phyloP scores from a whole-genome alignment of 116 monocot species.

The Cymodocea nodosa region DNA sequence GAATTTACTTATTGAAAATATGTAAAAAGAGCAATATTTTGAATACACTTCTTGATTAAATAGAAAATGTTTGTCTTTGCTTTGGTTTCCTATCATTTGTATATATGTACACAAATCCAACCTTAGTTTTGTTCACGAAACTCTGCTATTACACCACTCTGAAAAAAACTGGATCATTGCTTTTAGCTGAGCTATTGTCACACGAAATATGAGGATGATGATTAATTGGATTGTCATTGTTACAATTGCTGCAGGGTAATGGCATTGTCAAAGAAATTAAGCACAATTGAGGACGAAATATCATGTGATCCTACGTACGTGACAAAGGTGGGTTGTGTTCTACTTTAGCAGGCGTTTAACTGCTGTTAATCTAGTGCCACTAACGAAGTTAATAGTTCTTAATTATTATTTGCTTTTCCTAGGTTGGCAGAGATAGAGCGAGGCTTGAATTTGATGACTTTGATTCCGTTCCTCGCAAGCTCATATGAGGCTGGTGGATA shows the following conservation, averaged over 20 bases:
- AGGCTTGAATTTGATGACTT: slow-evolving; percentile 87
- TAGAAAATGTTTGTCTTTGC: too few relatives aligned
- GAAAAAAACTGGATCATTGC: too few relatives aligned
- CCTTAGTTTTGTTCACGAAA: too few relatives aligned
- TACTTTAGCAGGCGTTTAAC: too few relatives aligned
- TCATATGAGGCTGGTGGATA: slow-evolving; percentile 23
- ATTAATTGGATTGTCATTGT: neutral
- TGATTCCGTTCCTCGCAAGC: slow-evolving; percentile 69
- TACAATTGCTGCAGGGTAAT: slow-evolving; percentile 39
- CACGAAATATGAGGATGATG: neutral
- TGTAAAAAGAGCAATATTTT: too few relatives aligned
- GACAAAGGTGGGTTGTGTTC: slow-evolving; percentile 36
- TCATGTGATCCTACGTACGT: slow-evolving; percentile 85
- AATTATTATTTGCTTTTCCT: neutral
- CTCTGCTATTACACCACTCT: too few relatives aligned
- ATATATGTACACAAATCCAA: too few relatives aligned
- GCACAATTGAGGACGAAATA: slow-evolving; percentile 61
- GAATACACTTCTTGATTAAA: too few relatives aligned
- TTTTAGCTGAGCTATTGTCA: too few relatives aligned
- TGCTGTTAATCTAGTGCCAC: neutral
- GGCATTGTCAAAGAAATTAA: slow-evolving; percentile 67
- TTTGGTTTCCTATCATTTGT: too few relatives aligned
- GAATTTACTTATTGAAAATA: too few relatives aligned
- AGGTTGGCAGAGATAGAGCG: slow-evolving; percentile 70
- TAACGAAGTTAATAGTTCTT: neutral